Conservation (phyloP, 345 rosid genomes). For the Excoecaria cochinchinensis region DNA sequence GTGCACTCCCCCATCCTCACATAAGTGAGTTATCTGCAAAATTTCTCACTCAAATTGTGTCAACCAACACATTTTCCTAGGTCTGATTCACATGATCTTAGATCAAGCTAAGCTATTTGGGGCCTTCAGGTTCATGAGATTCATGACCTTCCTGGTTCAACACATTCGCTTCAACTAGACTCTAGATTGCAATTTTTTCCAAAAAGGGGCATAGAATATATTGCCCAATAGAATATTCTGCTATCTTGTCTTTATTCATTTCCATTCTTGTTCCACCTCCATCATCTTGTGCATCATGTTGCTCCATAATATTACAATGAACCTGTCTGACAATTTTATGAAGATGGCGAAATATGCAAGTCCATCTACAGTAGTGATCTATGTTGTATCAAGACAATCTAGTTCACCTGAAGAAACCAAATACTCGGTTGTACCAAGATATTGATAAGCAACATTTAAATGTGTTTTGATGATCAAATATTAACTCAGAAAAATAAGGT, state of each 20-base stretch:
- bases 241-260: background rate
- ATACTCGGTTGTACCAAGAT: background rate
- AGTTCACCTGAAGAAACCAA: background rate
- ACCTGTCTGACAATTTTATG: constrained; percentile 1
- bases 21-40: background rate
- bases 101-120: background rate
- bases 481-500: background rate
- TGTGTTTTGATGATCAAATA: background rate
- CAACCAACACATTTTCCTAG: background rate
- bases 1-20: background rate
- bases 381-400: background rate
- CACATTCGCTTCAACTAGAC: background rate
- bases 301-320: background rate
- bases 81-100: background rate
- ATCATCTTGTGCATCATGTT: background rate
- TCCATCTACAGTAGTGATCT: background rate
- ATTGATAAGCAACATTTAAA: background rate
- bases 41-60: background rate
- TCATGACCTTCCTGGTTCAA: background rate
- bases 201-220: background rate
- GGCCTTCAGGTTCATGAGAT: background rate
- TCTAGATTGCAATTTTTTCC: background rate
- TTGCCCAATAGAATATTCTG: background rate
- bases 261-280: constrained; percentile 8
- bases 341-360: background rate